Evolutionary conservation across 805 yeast genomes (phyloP).

Genomic region (Yarrowia yakushimensis): DNA sequence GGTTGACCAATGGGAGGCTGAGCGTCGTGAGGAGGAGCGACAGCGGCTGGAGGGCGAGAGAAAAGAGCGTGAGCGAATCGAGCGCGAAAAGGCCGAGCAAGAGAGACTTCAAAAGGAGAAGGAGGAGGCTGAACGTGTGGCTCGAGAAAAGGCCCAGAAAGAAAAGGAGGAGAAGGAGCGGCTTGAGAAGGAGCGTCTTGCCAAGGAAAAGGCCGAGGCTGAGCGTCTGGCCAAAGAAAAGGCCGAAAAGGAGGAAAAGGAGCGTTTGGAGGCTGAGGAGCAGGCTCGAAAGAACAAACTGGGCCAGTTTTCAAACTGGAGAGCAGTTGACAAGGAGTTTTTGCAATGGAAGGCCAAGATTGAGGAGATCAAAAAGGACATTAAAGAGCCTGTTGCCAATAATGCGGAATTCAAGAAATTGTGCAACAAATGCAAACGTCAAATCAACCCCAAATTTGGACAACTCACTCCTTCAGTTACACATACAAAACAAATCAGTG

Average conservation of each 20-base stretch:
- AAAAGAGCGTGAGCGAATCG: slow-evolving; percentile 10
- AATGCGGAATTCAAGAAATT: slow-evolving; percentile 6
- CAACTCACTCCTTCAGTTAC: slow-evolving; percentile 71
- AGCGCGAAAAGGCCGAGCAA: slow-evolving; percentile 20
- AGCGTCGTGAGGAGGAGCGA: slow-evolving; percentile 27
- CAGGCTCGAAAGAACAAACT: slow-evolving; percentile 32
- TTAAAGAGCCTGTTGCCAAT: slow-evolving; percentile 53
- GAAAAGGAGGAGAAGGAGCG: slow-evolving; percentile 29
- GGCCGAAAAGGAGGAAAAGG: slow-evolving; percentile 31
- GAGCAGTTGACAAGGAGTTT: slow-evolving; percentile 35
- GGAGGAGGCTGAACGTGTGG: slow-evolving; percentile 12
- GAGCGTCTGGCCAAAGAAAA: slow-evolving; percentile 33
- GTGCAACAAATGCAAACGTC: slow-evolving; percentile 53
- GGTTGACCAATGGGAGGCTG: slow-evolving; percentile 27
- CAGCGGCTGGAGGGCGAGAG: background rate
- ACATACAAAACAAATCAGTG: slow-evolving; percentile 49
- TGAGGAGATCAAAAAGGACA: slow-evolving; percentile 53
- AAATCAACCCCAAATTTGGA: slow-evolving; percentile 85
- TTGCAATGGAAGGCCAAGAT: slow-evolving; percentile 36
- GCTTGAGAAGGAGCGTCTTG: slow-evolving; percentile 26
- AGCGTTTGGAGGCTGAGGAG: slow-evolving; percentile 29
- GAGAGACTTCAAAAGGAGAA: slow-evolving; percentile 18
- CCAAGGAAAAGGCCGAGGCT: slow-evolving; percentile 12
- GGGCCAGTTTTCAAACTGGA: slow-evolving; percentile 31
- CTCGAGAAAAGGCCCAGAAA: background rate